phyloP scores from a whole-genome alignment of 2,329 filamentous ascomycete genomes.

The Curvularia sp. region DNA sequence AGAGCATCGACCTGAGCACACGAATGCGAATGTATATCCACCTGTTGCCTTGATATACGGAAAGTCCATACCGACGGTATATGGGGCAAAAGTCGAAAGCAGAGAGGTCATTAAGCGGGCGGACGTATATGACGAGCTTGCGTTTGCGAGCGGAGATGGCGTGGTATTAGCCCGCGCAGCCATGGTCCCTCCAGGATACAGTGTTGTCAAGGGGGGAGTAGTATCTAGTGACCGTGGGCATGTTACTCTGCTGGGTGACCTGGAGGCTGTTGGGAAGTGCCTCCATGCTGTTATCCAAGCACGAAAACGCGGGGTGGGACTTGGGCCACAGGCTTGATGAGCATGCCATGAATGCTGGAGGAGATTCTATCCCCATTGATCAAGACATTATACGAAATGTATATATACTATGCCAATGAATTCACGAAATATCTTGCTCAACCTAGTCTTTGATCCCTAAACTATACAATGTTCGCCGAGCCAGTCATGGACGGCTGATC shows the following conservation, averaged over 20 bases:
- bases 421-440: background rate
- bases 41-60: slow-evolving; percentile 84
- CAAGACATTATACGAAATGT: background rate
- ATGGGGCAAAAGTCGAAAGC: slow-evolving; percentile 75
- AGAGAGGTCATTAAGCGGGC: slow-evolving; percentile 75
- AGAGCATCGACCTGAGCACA: slow-evolving; percentile 65
- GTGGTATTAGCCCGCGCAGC: slow-evolving; percentile 86
- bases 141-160: slow-evolving; percentile 87
- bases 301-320: slow-evolving; percentile 75
- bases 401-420: background rate
- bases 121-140: slow-evolving; percentile 84
- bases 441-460: background rate
- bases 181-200: slow-evolving; percentile 83
- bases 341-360: background rate
- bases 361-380: background rate
- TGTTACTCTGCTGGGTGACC: slow-evolving; percentile 83
- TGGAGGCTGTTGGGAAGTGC: slow-evolving; percentile 79
- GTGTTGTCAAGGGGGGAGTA: slow-evolving; percentile 73
- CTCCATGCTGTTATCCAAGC: slow-evolving; percentile 72
- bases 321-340: slow-evolving; percentile 51
- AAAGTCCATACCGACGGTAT: slow-evolving; percentile 85
- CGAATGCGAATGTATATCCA: slow-evolving; percentile 75
- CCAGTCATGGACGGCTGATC: background rate
- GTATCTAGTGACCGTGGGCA: slow-evolving; percentile 85
- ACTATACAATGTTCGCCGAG: background rate